A percentile compares a stretch with the other conserved stretches of the same genome.
Evolutionary conservation across 2,329 filamentous ascomycete species (phyloP).

Genomic region (Cladorrhinum sp.): DNA sequence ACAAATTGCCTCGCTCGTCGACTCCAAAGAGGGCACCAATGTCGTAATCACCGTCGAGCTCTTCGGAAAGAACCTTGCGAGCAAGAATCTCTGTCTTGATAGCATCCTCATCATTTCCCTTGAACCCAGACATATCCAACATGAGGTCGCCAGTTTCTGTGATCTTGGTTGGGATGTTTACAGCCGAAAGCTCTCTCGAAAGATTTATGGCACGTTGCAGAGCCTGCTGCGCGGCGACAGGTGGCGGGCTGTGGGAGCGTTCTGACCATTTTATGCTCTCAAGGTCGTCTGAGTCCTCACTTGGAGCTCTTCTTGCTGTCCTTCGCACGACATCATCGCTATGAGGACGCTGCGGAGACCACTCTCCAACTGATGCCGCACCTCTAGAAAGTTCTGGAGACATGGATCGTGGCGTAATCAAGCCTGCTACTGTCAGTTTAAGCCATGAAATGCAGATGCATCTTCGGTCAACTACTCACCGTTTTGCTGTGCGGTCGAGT

Average conservation of each 20-base stretch:
- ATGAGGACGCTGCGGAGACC: conserved; percentile 47
- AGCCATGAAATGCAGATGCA: no score
- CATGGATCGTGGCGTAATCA: conserved; percentile 51
- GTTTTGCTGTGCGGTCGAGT: conserved; percentile 30
- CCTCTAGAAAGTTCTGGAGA: conserved; percentile 49
- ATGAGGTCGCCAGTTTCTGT: conserved; percentile 91
- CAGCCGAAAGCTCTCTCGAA: conserved; percentile 81
- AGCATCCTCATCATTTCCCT: conserved; percentile 88
- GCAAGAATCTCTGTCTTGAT: conserved; percentile 90
- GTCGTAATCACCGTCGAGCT: conserved; percentile 91
- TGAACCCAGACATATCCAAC: conserved; percentile 97
- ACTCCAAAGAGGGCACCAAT: conserved; percentile 93
- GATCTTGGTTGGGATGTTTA: conserved; percentile 90
- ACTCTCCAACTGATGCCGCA: conserved; percentile 51
- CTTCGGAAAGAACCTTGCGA: conserved; percentile 85
- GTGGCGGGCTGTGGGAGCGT: conserved; percentile 74
- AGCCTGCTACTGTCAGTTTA: conserved; percentile 35
- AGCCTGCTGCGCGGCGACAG: conserved; percentile 68
- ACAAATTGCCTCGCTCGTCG: conserved; percentile 94
- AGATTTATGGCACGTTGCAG: conserved; percentile 78
- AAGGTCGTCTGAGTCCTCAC: conserved; percentile 37
- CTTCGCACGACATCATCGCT: conserved; percentile 55
- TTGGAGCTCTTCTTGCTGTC: conserved; percentile 39
- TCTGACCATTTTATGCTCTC: conserved; percentile 44
- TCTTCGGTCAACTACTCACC: background rate